Conservation (phyloP, 345 rosid species). For the Acer saccharum region DNA sequence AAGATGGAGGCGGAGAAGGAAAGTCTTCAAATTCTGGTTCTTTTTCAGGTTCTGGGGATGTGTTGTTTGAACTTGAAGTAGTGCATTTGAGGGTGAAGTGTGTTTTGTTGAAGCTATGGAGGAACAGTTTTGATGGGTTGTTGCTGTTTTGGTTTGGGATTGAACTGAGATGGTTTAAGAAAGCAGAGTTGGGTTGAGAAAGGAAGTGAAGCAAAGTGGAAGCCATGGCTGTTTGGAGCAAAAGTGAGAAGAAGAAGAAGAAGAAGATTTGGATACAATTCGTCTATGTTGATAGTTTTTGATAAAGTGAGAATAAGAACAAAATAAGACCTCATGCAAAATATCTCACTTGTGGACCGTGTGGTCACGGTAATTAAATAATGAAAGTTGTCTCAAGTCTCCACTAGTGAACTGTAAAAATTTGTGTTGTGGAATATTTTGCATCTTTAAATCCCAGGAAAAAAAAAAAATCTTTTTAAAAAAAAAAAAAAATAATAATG, state of each 20-base stretch:
- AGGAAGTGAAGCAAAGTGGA: constrained; percentile 26
- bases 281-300: neutral
- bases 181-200: constrained; percentile 25
- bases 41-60: constrained; percentile 1
- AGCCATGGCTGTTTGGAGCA: constrained; percentile 24
- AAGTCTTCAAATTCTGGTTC: constrained; percentile 3
- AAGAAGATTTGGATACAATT: neutral
- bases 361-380: neutral
- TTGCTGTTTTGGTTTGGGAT: constrained; percentile 13
- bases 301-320: neutral
- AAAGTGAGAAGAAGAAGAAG: no score
- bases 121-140: neutral
- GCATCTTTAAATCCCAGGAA: no score
- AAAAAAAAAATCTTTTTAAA: neutral
- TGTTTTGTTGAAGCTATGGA: neutral
- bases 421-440: no score
- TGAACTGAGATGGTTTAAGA: constrained; percentile 8
- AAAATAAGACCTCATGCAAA: neutral
- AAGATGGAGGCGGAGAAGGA: constrained; percentile 42
- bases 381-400: no score
- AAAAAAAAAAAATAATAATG: neutral
- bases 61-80: constrained; percentile 21
- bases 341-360: neutral
- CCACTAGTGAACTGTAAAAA: no score
- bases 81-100: constrained; percentile 33